phyloP scores from a whole-genome alignment of 2,329 filamentous ascomycete genomes.

The Pezicula neosporulosa region DNA sequence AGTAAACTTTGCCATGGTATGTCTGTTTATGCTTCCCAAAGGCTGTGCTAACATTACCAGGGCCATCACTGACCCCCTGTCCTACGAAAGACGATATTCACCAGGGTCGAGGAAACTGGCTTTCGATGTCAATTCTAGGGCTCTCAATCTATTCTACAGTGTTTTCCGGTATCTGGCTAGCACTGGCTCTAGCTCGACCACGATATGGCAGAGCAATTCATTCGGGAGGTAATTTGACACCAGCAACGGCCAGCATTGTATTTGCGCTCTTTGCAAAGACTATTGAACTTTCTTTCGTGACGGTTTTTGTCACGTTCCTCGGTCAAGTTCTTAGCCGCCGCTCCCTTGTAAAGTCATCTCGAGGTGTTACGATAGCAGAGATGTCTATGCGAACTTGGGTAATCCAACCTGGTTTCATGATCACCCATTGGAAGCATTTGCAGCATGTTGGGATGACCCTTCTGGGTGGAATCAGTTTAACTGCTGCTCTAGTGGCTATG shows the following conservation, averaged over 20 bases:
- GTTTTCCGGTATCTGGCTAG: constrained; percentile 64
- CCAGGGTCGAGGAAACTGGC: constrained; percentile 34
- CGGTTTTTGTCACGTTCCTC: constrained; percentile 70
- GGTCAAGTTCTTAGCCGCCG: constrained; percentile 72
- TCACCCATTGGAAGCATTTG: constrained; percentile 66
- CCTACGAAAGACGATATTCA: constrained; percentile 19
- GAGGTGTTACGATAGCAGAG: constrained; percentile 70
- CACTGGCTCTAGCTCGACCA: constrained; percentile 58
- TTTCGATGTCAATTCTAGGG: constrained; percentile 42
- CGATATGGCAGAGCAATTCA: constrained; percentile 57
- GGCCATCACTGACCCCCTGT: constrained; percentile 5
- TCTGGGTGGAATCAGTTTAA: constrained; percentile 60
- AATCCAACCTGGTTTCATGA: constrained; percentile 67
- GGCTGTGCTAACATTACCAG: background rate
- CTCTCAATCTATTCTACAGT: constrained; percentile 61
- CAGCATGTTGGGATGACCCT: constrained; percentile 60
- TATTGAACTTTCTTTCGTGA: constrained; percentile 75
- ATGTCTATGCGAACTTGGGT: constrained; percentile 76
- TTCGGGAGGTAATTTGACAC: constrained; percentile 47
- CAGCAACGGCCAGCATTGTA: constrained; percentile 63
- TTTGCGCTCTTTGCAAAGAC: constrained; percentile 71
- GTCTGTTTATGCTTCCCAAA: no score
- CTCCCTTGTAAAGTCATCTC: constrained; percentile 56
- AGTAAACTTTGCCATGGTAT: background rate
- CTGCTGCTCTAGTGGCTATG: constrained; percentile 62